These are phyloP conservation scores for Nicotiana undulata DNA, from an alignment of 257 asterid species.

Conservation along the genomic window DNA sequence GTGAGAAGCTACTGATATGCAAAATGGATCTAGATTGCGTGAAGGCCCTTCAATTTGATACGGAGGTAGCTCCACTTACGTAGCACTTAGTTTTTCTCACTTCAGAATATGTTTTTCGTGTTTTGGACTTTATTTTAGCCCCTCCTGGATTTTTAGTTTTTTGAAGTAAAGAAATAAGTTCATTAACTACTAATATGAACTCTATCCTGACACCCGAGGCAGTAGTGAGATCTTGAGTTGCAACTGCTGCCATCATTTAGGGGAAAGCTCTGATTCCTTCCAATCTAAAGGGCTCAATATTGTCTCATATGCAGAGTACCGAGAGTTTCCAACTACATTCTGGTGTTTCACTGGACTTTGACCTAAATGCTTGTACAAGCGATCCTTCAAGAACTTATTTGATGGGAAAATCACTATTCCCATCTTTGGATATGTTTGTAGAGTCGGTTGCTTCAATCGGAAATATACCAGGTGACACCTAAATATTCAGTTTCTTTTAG, in stretches of 20 bases:
- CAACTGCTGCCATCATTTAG: background rate
- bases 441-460: slow-evolving; percentile 71
- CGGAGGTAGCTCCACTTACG: slow-evolving; percentile 47
- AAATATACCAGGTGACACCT: slow-evolving; percentile 54
- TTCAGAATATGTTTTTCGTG: background rate
- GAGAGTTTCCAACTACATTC: slow-evolving; percentile 20
- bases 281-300: slow-evolving; percentile 11
- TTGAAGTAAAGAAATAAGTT: background rate
- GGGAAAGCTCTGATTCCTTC: slow-evolving; percentile 8
- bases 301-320: slow-evolving; percentile 31
- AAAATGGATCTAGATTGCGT: slow-evolving; percentile 87
- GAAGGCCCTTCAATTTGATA: slow-evolving; percentile 70
- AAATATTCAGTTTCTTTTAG: slow-evolving; percentile 4
- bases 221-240: background rate
- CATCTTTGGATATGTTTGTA: slow-evolving; percentile 64
- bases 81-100: background rate
- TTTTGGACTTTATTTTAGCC: background rate
- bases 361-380: slow-evolving; percentile 34
- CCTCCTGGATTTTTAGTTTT: background rate
- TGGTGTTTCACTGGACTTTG: slow-evolving; percentile 30
- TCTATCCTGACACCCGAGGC: background rate
- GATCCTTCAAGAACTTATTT: slow-evolving; percentile 62
- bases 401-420: slow-evolving; percentile 85
- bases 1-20: slow-evolving; percentile 79
- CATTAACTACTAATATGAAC: background rate